Evolutionary conservation across 2,329 filamentous ascomycete species (phyloP), one percentile per base, ranked within the genome.

Genomic region (Clonostachys byssicola): DNA sequence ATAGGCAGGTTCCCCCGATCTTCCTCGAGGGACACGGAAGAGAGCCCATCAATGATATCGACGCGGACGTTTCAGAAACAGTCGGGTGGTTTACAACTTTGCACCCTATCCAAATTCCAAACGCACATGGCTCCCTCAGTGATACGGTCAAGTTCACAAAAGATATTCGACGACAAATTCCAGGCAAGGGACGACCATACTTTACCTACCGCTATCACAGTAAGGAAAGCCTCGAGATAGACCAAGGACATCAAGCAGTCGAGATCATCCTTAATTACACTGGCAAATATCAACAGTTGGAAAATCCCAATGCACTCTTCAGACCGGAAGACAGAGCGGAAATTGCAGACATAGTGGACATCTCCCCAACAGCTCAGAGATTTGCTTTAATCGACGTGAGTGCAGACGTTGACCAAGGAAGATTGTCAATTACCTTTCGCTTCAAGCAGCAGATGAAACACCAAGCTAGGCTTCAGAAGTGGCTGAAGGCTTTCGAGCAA

Each of bases 261-360:
- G 76, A 79, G 51, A 51, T 78, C 2, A 56, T 71, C 0, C 75
- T 78, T 60, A 78, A 78, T 53, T 78, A 74, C 49, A 71, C 9
- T 60, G 68, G 44, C 1, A 50, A 53, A 34, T 63, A 58, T 23
- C 60, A 63, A 16, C 60, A 63, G 8, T 52, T 63, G 1, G 60
- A 63, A 18, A 54, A 52, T 6, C 48, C 53, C 2, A 57, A 49
- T 1, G 57, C 56, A 5, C 36, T 49, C 7, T 34, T 49, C 10
- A 30, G 45, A 39, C 18, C 45, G 5, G 44, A 44, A 30, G 45
- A 49, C 0, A 58, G 55, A 6, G 53, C 54, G 7, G 49, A 36
- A 14, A 46, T 46, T 33, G 46, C 48, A 12, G 34, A 64, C 0
- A 38, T 50, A 9, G 54, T 46, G 5, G 50, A 35, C 12, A 41